phyloP scores from a whole-genome alignment of 2,329 filamentous ascomycete genomes.

The Fusarium sp. region DNA sequence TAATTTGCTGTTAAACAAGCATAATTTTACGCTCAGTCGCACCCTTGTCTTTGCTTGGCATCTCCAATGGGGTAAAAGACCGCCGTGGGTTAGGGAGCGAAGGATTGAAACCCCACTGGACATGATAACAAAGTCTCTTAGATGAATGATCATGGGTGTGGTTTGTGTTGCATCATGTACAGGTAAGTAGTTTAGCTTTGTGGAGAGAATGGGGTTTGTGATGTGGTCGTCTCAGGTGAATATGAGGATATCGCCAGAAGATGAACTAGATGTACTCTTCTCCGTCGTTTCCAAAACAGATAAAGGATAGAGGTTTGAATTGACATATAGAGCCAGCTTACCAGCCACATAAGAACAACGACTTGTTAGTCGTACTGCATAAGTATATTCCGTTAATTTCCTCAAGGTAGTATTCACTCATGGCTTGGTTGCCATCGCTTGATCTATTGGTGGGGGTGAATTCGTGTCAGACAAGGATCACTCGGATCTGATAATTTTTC shows the following conservation, averaged over 20 bases:
- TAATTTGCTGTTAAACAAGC: conserved; percentile 34
- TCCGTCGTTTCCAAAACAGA: too few relatives aligned
- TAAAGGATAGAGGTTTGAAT: not conserved
- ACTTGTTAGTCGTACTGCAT: too few relatives aligned
- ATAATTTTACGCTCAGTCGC: conserved; percentile 26
- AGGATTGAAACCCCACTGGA: conserved; percentile 15
- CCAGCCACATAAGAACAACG: too few relatives aligned
- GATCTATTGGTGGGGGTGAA: conserved; percentile 10
- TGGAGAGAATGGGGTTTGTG: not conserved
- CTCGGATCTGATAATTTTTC: conserved; percentile 57
- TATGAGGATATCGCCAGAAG: not conserved
- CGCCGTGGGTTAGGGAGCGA: conserved; percentile 21
- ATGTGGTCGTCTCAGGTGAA: not conserved
- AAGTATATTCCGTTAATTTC: not conserved
- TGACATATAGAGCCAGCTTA: too few relatives aligned
- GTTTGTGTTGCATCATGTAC: not conserved
- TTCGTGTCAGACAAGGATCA: conserved; percentile 26
- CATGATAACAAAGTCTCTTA: not conserved
- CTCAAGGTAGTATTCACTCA: not conserved
- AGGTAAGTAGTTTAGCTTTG: not conserved
- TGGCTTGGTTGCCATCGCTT: not conserved
- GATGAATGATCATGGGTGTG: not conserved
- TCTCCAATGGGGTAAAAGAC: conserved; percentile 25
- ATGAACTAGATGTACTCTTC: too few relatives aligned
- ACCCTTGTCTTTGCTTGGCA: conserved; percentile 27